Conservation (phyloP, 306 rosid genomes). For the Oemleria cerasiformis region DNA sequence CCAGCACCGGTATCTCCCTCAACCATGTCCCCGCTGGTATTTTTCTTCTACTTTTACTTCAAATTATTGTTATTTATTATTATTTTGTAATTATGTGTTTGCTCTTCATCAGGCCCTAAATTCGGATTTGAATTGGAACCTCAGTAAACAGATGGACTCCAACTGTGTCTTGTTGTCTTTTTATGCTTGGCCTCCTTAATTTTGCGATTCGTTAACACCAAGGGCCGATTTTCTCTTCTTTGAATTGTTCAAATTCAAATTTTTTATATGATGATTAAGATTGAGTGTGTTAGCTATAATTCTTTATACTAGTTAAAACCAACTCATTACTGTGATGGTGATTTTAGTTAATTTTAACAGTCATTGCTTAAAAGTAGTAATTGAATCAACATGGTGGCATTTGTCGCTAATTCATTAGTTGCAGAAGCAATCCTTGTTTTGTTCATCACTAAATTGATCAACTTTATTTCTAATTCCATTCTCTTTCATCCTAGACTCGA, state of each 20-base stretch:
- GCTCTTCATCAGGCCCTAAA: neutral
- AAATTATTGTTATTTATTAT: neutral
- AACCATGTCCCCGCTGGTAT: constrained; percentile 82
- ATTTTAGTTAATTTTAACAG: neutral
- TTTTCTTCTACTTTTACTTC: neutral
- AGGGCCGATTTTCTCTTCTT: neutral
- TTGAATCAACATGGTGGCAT: neutral
- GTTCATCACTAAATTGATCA: neutral
- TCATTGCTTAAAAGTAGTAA: neutral
- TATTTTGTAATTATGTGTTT: neutral
- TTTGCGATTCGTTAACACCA: neutral
- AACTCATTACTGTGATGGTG: neutral
- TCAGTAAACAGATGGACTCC: neutral
- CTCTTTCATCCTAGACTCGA: neutral
- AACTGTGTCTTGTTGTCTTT: neutral
- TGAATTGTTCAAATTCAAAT: neutral
- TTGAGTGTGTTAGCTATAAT: neutral
- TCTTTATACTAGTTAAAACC: neutral
- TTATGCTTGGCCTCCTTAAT: constrained; percentile 2
- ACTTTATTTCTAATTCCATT: neutral
- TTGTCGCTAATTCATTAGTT: neutral
- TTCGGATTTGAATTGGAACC: neutral
- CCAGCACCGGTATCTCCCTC: constrained; percentile 76
- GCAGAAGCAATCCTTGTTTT: neutral
- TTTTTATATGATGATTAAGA: neutral